These are phyloP conservation scores for Arxiozyma heterogenica DNA, from an alignment of 1,139 yeast species.

Conservation along the genomic window DNA sequence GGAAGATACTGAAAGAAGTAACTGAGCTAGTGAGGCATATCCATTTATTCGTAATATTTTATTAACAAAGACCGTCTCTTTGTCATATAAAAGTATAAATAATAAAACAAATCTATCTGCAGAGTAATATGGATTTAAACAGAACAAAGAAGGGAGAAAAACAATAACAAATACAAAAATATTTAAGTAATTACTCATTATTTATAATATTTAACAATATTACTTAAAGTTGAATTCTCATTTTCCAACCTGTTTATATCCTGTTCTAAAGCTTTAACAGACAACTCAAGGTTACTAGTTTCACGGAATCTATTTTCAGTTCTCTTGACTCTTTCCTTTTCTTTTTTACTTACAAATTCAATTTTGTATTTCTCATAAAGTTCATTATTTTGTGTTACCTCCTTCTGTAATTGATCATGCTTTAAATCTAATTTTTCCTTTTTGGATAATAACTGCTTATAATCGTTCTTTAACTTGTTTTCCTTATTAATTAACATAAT, in stretches of 20 bases:
- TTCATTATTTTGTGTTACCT: slow-evolving; percentile 28
- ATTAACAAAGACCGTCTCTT: too few species aligned
- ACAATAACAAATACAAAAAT: background rate
- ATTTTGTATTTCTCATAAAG: slow-evolving; percentile 27
- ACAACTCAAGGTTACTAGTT: slow-evolving; percentile 25
- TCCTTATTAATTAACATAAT: slow-evolving; percentile 13
- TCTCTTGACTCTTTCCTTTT: slow-evolving; percentile 27
- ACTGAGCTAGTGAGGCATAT: too few species aligned
- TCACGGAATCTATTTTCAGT: slow-evolving; percentile 20
- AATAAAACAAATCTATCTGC: too few species aligned
- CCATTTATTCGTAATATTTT: too few species aligned
- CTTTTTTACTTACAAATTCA: slow-evolving; percentile 21
- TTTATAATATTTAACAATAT: background rate
- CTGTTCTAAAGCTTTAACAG: slow-evolving; percentile 28
- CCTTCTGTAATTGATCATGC: slow-evolving; percentile 28
- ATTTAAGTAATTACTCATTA: too few species aligned
- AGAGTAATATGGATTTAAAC: too few species aligned
- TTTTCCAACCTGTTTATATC: slow-evolving; percentile 27
- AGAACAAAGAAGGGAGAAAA: background rate
- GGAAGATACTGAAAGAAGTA: too few species aligned
- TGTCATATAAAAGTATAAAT: too few species aligned
- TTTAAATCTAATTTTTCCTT: slow-evolving; percentile 33
- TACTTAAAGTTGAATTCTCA: slow-evolving; percentile 21
- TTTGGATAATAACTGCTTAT: slow-evolving; percentile 30
- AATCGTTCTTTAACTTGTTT: slow-evolving; percentile 28